Conservation (phyloP, 108 stramenopile genomes). For the Conticribra guillardii region DNA sequence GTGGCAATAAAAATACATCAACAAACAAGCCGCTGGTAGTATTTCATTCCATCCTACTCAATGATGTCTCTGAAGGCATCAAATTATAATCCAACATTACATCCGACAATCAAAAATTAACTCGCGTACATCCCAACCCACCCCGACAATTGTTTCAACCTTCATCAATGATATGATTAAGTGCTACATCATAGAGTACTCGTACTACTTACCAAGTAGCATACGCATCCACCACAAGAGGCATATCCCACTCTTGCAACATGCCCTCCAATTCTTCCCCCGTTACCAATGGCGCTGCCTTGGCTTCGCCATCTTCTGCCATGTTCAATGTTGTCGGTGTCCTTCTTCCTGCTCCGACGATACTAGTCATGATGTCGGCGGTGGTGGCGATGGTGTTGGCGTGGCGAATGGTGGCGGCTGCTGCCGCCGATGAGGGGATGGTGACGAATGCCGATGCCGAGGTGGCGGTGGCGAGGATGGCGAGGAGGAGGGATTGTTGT, state of each 20-base stretch:
- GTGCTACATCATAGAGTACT: too few relatives aligned
- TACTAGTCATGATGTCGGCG: not conserved
- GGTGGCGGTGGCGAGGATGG: not conserved
- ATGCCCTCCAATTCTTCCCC: slow-evolving; percentile 81
- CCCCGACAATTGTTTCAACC: too few relatives aligned
- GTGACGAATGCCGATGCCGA: not conserved
- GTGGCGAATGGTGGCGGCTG: not conserved
- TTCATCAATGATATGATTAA: too few relatives aligned
- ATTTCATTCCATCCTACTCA: too few relatives aligned
- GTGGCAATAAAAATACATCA: too few relatives aligned
- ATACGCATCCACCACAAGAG: slow-evolving; percentile 85
- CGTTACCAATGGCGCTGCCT: slow-evolving; percentile 45
- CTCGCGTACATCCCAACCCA: too few relatives aligned
- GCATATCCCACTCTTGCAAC: slow-evolving; percentile 76
- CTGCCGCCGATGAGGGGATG: not conserved
- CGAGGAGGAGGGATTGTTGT: not conserved
- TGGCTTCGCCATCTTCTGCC: slow-evolving; percentile 13
- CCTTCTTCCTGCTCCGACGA: not conserved
- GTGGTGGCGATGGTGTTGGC: not conserved
- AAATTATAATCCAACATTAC: too few relatives aligned
- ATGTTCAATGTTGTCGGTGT: slow-evolving; percentile 2
- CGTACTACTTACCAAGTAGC: slow-evolving; percentile 76
- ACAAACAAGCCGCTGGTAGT: too few relatives aligned
- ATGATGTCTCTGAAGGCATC: too few relatives aligned
- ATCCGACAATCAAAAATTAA: too few relatives aligned